Base-by-base conservation (phyloP, 805 yeast genomes). In the Yarrowia divulgata region DNA sequence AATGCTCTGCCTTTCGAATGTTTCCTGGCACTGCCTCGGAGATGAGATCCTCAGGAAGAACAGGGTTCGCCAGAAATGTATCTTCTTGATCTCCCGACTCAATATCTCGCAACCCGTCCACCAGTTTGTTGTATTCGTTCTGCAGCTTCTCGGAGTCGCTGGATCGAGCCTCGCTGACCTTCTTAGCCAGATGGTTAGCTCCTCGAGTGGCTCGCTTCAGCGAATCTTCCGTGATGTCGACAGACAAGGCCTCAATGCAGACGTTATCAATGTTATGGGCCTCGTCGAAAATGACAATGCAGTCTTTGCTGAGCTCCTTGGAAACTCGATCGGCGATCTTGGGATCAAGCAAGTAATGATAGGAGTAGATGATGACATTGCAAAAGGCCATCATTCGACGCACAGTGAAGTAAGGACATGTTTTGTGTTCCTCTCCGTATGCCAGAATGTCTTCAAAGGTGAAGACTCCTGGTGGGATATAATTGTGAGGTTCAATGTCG, bases 251-350 rank as follows among this genome's bases (percentile, higher is more conserved):
- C 78, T 95, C 99, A 70, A 95, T 95, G 81, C 99, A 95, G 69
- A 95, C 99, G 82, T 95, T 95, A 83, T 95, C 99, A 69, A 95
- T 95, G 80, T 95, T 95, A 79, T 95, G 99, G 60, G 99, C 99
- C 81, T 95, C 99, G 80, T 95, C 99, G 77, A 95, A 95, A 48
- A 95, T 96, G 71, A 95, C 90, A 70, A 95, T 95, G 68, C 96
- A 86, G 75, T 95, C 98, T 73, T 93, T 91, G 19, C 97, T 90
- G 64, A 95, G 84, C 76, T 95, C 98, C 72, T 85, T 87, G 6
- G 98, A 93, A 23, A 95, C 99, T 71, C 99, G 83, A 72, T 93
- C 97, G 1, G 98, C 95, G 77, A 95, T 95, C 77, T 95, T 95
- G 23, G 99, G 99, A 77, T 95, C 99, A 73, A 95, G 83, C 70